Evolutionary conservation across 2,329 filamentous ascomycete genomes (phyloP).

Genomic region (Aspergillus pseudoterreus): DNA sequence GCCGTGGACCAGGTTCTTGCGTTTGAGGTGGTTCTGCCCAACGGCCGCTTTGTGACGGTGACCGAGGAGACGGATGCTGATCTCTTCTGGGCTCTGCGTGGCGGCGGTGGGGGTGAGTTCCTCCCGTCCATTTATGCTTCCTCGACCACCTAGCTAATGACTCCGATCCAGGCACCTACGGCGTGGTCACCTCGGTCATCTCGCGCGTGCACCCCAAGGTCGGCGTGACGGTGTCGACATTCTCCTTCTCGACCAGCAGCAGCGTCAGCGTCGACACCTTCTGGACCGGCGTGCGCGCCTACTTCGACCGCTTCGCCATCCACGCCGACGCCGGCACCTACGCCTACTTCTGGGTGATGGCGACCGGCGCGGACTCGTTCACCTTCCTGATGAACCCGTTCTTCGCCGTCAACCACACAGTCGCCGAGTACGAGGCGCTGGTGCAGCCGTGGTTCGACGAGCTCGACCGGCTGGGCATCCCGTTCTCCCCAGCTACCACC

Average conservation of each 20-base stretch:
- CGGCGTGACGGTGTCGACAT: constrained; percentile 25
- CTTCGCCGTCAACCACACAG: constrained; percentile 24
- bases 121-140: background rate
- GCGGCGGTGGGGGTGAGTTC: constrained; percentile 2
- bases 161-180: constrained; percentile 23
- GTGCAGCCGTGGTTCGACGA: constrained; percentile 26
- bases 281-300: constrained; percentile 26
- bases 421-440: constrained; percentile 23
- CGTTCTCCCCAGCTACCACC: constrained; percentile 20
- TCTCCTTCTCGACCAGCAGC: constrained; percentile 21
- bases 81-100: background rate
- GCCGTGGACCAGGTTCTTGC: constrained; percentile 30
- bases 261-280: constrained; percentile 24
- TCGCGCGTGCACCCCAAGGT: constrained; percentile 24
- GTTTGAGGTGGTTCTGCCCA: constrained; percentile 22
- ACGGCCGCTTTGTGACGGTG: constrained; percentile 25
- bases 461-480: constrained; percentile 21
- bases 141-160: background rate
- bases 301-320: constrained; percentile 22
- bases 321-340: constrained; percentile 29
- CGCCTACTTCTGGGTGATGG: constrained; percentile 29
- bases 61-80: constrained; percentile 11
- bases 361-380: constrained; percentile 25
- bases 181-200: constrained; percentile 27
- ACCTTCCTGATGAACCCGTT: constrained; percentile 27